phyloP scores from a whole-genome alignment of 805 yeast genomes.

The Scheffersomyces amazonensis region DNA sequence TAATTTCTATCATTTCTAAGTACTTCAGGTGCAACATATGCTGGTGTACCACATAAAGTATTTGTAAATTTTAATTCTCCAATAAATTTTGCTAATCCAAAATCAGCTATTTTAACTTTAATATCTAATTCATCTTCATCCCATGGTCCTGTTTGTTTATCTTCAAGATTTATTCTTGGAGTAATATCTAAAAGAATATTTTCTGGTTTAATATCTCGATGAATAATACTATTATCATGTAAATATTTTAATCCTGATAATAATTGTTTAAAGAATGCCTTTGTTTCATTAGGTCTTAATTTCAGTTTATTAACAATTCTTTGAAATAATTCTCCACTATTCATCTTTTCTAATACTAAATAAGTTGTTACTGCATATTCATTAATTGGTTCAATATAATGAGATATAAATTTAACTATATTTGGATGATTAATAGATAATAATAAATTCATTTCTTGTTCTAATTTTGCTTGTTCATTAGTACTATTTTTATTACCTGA shows the following conservation, averaged over 20 bases:
- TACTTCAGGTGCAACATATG: conserved; percentile 84
- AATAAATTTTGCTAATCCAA: conserved; percentile 68
- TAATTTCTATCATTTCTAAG: conserved; percentile 54
- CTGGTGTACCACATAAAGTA: conserved; percentile 84
- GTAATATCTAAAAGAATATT: conserved; percentile 48
- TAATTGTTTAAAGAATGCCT: conserved; percentile 51
- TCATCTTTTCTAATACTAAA: conserved; percentile 68
- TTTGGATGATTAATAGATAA: conserved; percentile 67
- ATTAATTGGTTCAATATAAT: conserved; percentile 50
- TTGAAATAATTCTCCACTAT: conserved; percentile 74
- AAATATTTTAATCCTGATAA: conserved; percentile 36
- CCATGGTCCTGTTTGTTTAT: conserved; percentile 51
- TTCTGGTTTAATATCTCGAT: conserved; percentile 46
- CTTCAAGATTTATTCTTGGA: conserved; percentile 28
- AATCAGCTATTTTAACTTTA: conserved; percentile 75
- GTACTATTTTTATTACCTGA: conserved; percentile 11
- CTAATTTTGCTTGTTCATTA: conserved; percentile 43
- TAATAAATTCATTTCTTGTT: conserved; percentile 66
- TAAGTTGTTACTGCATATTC: conserved; percentile 55
- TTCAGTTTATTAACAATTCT: conserved; percentile 64
- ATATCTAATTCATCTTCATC: conserved; percentile 59
- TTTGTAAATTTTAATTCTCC: conserved; percentile 74
- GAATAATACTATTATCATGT: conserved; percentile 40
- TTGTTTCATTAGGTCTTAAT: conserved; percentile 60
- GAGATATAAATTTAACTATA: conserved; percentile 62